Evolutionary conservation across 2,329 filamentous ascomycete genomes (phyloP).

Genomic region (Fulvia fulva): DNA sequence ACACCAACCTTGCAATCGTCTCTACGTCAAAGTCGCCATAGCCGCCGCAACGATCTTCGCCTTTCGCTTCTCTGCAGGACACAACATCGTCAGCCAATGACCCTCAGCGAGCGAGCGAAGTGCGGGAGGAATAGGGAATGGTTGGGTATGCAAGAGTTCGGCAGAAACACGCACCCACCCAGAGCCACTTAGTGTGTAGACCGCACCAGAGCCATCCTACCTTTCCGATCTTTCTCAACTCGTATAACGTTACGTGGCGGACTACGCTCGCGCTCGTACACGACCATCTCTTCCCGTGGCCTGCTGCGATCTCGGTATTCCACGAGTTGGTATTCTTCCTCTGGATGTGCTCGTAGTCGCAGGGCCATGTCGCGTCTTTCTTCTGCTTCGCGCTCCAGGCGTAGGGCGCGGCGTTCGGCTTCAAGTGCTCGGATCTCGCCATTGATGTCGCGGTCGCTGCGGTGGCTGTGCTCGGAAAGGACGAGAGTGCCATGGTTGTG

Average conservation of each 20-base stretch:
- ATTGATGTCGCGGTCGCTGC: conserved; percentile 61
- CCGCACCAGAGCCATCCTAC: conserved; percentile 86
- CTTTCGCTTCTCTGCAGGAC: conserved; percentile 38
- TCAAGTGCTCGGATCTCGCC: conserved; percentile 70
- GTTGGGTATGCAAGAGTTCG: not conserved
- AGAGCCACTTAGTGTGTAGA: conserved; percentile 56
- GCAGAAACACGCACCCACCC: conserved; percentile 5
- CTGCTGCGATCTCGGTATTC: conserved; percentile 48
- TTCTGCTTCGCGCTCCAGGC: conserved; percentile 53
- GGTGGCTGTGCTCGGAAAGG: conserved; percentile 16
- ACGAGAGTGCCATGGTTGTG: conserved; percentile 21
- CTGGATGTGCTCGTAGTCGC: conserved; percentile 43
- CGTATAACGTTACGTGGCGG: conserved; percentile 55
- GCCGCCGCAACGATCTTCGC: conserved; percentile 43
- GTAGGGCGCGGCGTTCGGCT: conserved; percentile 57
- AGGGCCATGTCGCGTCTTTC: conserved; percentile 37
- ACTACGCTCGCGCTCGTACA: conserved; percentile 39
- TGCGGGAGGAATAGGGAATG: not conserved
- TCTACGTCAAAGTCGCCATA: conserved; percentile 41
- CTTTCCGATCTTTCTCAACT: conserved; percentile 88
- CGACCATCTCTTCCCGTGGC: conserved; percentile 59
- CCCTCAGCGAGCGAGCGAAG: not conserved
- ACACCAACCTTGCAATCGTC: not conserved
- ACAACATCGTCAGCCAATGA: conserved; percentile 15
- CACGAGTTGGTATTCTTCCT: conserved; percentile 46